phyloP scores from a whole-genome alignment of 2,329 filamentous ascomycete species.

The Penicillium frequentans region DNA sequence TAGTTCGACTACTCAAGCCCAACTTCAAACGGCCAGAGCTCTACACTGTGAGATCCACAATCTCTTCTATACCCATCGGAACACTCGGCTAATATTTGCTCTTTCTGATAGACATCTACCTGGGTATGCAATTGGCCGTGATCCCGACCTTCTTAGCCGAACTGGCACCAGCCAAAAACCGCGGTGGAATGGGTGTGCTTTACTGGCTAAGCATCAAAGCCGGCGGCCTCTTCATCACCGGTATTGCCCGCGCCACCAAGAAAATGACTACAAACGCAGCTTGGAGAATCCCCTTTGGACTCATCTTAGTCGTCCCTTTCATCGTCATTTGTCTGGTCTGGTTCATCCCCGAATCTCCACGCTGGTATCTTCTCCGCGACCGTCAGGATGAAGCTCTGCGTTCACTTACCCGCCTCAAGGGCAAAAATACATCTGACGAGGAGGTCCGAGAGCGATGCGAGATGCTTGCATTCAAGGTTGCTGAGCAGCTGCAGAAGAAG shows the following conservation, averaged over 20 bases:
- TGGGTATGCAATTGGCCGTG: slow-evolving; percentile 44
- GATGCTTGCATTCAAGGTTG: slow-evolving; percentile 1
- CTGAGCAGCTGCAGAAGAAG: slow-evolving; percentile 9
- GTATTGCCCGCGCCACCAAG: slow-evolving; percentile 16
- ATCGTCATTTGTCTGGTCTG: slow-evolving; percentile 22
- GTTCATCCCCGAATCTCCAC: slow-evolving; percentile 34
- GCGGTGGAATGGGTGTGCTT: slow-evolving; percentile 14
- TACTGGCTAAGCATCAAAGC: slow-evolving; percentile 21
- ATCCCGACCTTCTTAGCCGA: slow-evolving; percentile 34
- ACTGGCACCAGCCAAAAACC: slow-evolving; percentile 21
- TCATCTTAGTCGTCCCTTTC: slow-evolving; percentile 23
- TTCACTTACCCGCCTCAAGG: slow-evolving; percentile 16
- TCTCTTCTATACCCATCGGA: not conserved
- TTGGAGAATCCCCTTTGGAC: slow-evolving; percentile 29
- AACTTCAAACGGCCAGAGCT: slow-evolving; percentile 9
- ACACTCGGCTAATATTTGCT: not conserved
- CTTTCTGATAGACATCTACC: slow-evolving; percentile 24
- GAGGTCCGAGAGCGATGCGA: slow-evolving; percentile 4
- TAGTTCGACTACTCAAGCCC: slow-evolving; percentile 9
- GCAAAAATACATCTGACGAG: slow-evolving; percentile 4
- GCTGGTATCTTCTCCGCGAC: slow-evolving; percentile 30
- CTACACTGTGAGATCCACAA: slow-evolving; percentile 5
- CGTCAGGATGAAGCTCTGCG: slow-evolving; percentile 27
- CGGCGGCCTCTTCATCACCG: slow-evolving; percentile 23
- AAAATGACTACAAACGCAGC: slow-evolving; percentile 27